Evolutionary conservation across 139 green algal genomes (phyloP).

Genomic region (Mychonastes homosphaera): DNA sequence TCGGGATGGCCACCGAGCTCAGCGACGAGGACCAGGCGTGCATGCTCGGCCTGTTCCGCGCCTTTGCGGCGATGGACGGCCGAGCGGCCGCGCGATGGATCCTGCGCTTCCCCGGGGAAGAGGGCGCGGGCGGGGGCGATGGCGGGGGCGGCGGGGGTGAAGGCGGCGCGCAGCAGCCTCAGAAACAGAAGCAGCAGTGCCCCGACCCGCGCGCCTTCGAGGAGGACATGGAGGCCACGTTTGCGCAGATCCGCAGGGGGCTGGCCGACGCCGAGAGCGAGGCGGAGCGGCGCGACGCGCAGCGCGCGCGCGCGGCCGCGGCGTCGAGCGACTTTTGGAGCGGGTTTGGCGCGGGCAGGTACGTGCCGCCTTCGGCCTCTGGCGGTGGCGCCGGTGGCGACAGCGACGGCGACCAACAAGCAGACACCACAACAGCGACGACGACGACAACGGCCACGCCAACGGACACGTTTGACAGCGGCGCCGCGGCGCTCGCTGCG

Average conservation of each 20-base stretch:
- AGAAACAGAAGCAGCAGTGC: slow-evolving; percentile 55
- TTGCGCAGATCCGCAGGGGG: slow-evolving; percentile 32
- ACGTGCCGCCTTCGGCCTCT: no score
- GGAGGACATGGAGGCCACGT: slow-evolving; percentile 36
- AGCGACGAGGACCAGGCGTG: slow-evolving; percentile 45
- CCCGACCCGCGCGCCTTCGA: slow-evolving; percentile 55
- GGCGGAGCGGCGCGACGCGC: no score
- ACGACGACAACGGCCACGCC: background rate
- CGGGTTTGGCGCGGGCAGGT: no score
- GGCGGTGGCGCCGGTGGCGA: no score
- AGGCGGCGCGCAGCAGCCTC: background rate
- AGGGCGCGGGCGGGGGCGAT: slow-evolving; percentile 11
- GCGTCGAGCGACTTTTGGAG: no score
- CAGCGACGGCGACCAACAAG: background rate
- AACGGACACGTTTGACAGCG: slow-evolving; percentile 32
- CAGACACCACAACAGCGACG: background rate
- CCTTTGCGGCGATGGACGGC: slow-evolving; percentile 43
- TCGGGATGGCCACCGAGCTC: slow-evolving; percentile 82
- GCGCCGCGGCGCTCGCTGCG: slow-evolving; percentile 55
- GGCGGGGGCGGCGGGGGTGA: background rate
- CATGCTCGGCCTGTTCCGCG: slow-evolving; percentile 46
- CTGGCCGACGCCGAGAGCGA: no score
- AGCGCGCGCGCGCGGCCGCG: no score
- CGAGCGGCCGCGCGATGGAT: slow-evolving; percentile 41
- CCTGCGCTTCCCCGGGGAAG: slow-evolving; percentile 45